Base-by-base conservation (phyloP, 129 eudicot genomes). In the Flaveria robusta region DNA sequence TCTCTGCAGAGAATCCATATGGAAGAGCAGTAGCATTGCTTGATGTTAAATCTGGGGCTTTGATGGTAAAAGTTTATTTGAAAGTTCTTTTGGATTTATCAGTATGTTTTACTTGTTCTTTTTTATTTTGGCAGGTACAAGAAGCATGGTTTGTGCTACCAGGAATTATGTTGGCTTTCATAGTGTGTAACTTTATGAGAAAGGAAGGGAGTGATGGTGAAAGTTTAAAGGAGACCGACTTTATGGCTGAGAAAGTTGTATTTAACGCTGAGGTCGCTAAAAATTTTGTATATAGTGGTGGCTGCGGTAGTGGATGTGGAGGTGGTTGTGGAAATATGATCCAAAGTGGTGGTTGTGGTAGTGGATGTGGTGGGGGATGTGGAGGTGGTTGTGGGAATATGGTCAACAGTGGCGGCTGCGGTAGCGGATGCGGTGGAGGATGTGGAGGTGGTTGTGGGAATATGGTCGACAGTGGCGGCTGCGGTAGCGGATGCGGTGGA, bases 21-120 rank as follows among this genome's bases (percentile, higher is more conserved):
- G 88, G 88, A 68, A 81, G 51, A 42, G 81, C 83, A 22, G 76
- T 77, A 66, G 88, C 88, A 16, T 77, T 84, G 58, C 74, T 84
- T 68, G 74, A 81, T 56, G 37, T 67, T 10, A 73, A 20, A 42
- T 75, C 79, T 6, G 76, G 83, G 59, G 19, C 49, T 73, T 51
- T 82, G 24, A 74, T 24, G 82, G 82, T 82, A 70, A 74, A 43
- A 24, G 22, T 68, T 45, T 24, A 8, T 39, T 29, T 42, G 1
- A 3, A 41, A 68, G 18, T 23, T 69, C 49, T 68, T 55, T 16
- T 11, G 9, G 37, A 55, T 68, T 39, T 69, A 77, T 15, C 11
- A 37, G 39, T 58, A 52, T 42, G 52, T 71, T 70, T 23, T 59
- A 23, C 9, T n/a, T 4, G n/a, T 29, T 29, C 11, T n/a, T 24